Conservation (phyloP, 805 yeast species). For the Suhomyces xylopsoci region DNA sequence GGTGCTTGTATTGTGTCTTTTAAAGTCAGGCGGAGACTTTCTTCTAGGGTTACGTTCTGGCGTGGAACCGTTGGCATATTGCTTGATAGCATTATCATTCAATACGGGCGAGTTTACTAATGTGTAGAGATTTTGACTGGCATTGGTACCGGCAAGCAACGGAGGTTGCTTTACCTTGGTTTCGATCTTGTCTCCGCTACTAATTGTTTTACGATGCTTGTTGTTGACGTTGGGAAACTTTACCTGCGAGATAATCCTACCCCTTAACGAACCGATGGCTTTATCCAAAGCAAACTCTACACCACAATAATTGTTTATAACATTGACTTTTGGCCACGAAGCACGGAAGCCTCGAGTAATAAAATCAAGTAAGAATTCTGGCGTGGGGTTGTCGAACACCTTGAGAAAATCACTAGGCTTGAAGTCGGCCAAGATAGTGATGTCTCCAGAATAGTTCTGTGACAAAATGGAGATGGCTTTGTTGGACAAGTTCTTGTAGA, state of each 20-base stretch:
- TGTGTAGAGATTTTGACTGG: constrained; percentile 9
- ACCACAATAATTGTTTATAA: constrained; percentile 85
- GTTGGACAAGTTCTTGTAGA: constrained; percentile 68
- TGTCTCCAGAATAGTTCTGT: constrained; percentile 90
- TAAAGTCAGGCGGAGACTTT: constrained; percentile 19
- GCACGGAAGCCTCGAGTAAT: constrained; percentile 83
- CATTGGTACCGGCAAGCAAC: not conserved
- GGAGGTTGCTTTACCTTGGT: not conserved
- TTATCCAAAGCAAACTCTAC: constrained; percentile 84
- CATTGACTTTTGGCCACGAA: constrained; percentile 88
- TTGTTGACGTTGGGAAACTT: constrained; percentile 2
- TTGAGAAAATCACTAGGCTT: constrained; percentile 55
- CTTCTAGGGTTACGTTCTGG: not conserved
- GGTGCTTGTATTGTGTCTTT: constrained; percentile 21
- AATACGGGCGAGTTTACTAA: constrained; percentile 23
- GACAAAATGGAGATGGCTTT: constrained; percentile 73
- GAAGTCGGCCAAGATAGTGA: constrained; percentile 84
- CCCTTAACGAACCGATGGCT: constrained; percentile 66
- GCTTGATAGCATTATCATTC: constrained; percentile 6
- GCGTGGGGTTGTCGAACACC: constrained; percentile 77
- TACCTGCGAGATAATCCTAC: constrained; percentile 48
- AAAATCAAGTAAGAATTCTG: constrained; percentile 66
- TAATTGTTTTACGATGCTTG: constrained; percentile 3
- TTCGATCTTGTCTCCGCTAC: not conserved
- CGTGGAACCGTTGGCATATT: constrained; percentile 4